Evolutionary conservation across 2,329 filamentous ascomycete genomes (phyloP).

Genomic region (Epichloe bromicola): DNA sequence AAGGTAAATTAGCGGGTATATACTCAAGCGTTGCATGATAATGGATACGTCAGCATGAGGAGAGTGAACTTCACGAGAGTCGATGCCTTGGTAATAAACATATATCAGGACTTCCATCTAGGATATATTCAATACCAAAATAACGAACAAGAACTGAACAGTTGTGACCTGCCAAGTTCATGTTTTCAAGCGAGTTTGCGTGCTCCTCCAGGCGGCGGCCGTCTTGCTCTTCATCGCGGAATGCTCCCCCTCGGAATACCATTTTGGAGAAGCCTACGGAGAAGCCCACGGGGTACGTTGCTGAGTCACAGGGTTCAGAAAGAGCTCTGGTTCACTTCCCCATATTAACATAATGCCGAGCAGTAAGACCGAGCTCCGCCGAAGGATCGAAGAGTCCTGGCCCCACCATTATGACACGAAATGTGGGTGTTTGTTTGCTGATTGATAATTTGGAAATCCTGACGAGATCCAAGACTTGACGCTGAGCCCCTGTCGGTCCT

Average conservation of each 20-base stretch:
- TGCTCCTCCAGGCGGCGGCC: not conserved
- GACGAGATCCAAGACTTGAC: slow-evolving; percentile 9
- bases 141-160: no score
- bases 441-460: slow-evolving; percentile 16
- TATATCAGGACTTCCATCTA: no score
- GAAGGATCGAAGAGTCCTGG: not conserved
- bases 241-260: not conserved
- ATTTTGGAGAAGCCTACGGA: no score
- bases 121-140: no score
- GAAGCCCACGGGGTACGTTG: not conserved
- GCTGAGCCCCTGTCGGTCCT: not conserved
- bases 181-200: not conserved
- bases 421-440: slow-evolving; percentile 15
- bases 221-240: no score
- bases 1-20: not conserved
- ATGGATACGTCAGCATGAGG: no score
- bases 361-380: slow-evolving; percentile 8
- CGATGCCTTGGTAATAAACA: no score
- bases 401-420: slow-evolving; percentile 11
- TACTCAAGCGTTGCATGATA: no score
- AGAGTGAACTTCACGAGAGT: no score
- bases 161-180: not conserved
- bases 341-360: slow-evolving; percentile 4
- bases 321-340: not conserved
- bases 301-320: not conserved